Base-by-base conservation (phyloP, 306 rosid species). In the Pachyrhizus erosus region DNA sequence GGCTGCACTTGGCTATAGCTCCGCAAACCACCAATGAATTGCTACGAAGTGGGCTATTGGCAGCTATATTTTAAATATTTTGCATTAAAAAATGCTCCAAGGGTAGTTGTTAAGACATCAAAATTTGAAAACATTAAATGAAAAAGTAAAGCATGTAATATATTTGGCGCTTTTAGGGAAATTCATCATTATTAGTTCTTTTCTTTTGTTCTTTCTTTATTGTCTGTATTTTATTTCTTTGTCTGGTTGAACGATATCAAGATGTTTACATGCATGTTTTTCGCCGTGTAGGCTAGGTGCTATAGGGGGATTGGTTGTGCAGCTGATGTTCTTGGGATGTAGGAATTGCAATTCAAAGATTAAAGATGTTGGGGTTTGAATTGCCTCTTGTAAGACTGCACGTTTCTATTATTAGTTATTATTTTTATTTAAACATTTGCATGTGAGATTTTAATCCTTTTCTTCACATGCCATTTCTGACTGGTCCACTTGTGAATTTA, bases 321-420 rank as follows among this genome's bases (percentile, higher is more conserved):
- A 55, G 81, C 84, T 54, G 87, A 72, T 82, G 69, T 78, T 73
- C 81, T 75, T 78, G 64, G 42, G 81, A 86, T 82, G 79, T 86
- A 51, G 82, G 76, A 82, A 73, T 73, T 82, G 73, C 86, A 39
- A 51, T 77, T 45, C 86, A 73, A 68, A 39, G 81, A 73, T 48
- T 78, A 78, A 57, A 37, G 18, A 76, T 57, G 69, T 82, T 86
- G 84, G 88, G 78, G 78, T 64, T 70, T 65, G 74, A 66, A 73
- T 69, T 45, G 60, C 60, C 34, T 82, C 61, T 31, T 77, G 83
- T 71, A 85, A 81, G 68, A 85, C 14, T 62, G 76, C 80, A 40
- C 33, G 80, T 54, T 71, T 78, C 81, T 66, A 34, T 43, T 33
- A 2, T 52, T 9, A 20, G 24, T 33, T 15, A 5, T 55, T 75